Base-by-base conservation (phyloP, 2,329 filamentous ascomycete genomes). In the Aspergillus novoparasiticus region DNA sequence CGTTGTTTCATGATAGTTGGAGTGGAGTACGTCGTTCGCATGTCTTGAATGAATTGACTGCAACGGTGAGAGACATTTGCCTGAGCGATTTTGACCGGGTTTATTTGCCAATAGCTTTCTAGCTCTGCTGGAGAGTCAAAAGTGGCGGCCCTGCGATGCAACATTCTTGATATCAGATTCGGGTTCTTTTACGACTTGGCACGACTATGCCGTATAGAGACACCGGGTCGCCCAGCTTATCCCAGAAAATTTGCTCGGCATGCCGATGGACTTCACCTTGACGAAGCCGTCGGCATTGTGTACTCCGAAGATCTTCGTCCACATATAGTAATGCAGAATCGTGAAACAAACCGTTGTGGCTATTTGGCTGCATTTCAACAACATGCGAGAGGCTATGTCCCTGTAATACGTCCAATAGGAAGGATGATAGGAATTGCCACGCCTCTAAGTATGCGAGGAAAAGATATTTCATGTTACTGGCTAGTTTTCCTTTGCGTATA, bases 141-240 rank as follows among this genome's bases (percentile, higher is more conserved):
- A 48, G 36, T 51, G 45, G 46, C 21, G 30, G 48, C 21, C 45
- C 32, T 39, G 23, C 48, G n/a, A 56, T 56, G 36, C 21, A 43
- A 41, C 56, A 56, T 45, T 23, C 28, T 32, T 51, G 48, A 51
- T 51, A 51, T 48, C 43, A 45, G 39, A 43, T 57, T 57, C 53
- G 53, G 57, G 50, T 59, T 45, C 30, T n/a, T 61, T 30, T 50
- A 43, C 61, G 57, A 60, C 58, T 62, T 62, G 62, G 45, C 55
- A 57, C n/a, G 53, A 39, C 53, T 62, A 62, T 67, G 46, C 67
- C 62, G 46, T 56, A 69, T 66, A 58, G 60, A 50, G 65, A 67
- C 67, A 66, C 63, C 63, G 65, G 50, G 57, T 58, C 23, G 46
- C 59, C 3, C 55, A 54, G 45, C 46, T 19, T 46, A 46, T 43